Conservation (phyloP, 129 eudicot species). For the Arctium lappa region DNA sequence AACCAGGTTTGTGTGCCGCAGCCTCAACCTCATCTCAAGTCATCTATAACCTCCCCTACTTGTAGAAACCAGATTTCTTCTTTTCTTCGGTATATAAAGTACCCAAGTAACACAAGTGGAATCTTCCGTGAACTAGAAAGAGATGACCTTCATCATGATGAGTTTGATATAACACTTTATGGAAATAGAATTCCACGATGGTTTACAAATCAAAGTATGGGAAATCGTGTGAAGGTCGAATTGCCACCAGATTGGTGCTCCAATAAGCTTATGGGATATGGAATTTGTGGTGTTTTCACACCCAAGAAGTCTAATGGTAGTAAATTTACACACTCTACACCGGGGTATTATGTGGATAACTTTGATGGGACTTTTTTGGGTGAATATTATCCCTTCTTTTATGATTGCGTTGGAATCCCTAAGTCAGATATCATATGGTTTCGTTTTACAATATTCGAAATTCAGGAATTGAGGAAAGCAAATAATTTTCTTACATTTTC, state of each 20-base stretch:
- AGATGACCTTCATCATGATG: not conserved
- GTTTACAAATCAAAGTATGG: slow-evolving; percentile 1
- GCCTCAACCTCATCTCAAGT: not conserved
- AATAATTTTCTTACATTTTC: slow-evolving; percentile 6
- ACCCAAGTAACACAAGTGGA: not conserved
- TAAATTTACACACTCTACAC: not conserved
- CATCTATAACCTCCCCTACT: not conserved
- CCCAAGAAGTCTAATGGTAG: not conserved
- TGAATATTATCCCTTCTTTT: too few species aligned
- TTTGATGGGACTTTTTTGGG: not conserved
- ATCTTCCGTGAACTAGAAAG: too few species aligned
- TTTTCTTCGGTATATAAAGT: not conserved
- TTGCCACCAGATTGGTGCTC: slow-evolving; percentile 4
- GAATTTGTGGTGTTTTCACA: slow-evolving; percentile 4
- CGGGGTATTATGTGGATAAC: not conserved
- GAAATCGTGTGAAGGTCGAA: not conserved
- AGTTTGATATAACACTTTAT: not conserved
- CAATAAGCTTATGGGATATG: slow-evolving; percentile 12
- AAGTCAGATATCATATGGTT: not conserved
- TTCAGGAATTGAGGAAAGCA: not conserved
- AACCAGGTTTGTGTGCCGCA: not conserved
- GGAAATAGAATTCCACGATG: not conserved
- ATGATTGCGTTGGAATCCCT: too few species aligned
- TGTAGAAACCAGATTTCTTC: not conserved
- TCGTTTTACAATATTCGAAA: not conserved